Conservation (phyloP, 2,329 filamentous ascomycete genomes). For the Bimuria novae-zelandiae region DNA sequence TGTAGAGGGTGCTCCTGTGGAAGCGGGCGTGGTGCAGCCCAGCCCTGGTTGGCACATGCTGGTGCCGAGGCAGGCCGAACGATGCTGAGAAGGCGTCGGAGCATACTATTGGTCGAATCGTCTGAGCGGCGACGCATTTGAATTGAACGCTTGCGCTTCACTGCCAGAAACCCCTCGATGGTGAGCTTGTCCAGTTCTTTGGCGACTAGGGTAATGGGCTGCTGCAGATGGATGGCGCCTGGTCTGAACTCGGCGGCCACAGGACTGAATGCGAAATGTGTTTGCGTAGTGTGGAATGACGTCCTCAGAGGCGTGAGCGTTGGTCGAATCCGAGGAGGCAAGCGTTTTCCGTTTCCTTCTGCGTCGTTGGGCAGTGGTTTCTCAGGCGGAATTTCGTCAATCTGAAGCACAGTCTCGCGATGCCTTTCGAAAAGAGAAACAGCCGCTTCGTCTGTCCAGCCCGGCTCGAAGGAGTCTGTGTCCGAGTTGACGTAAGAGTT, state of each 20-base stretch:
- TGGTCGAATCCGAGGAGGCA: too few relatives aligned
- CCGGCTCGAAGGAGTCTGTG: constrained; percentile 31
- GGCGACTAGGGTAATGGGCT: neutral
- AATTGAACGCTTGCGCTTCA: constrained; percentile 16
- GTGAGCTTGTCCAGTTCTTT: constrained; percentile 23
- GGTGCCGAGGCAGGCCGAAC: constrained; percentile 4
- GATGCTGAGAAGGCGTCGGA: constrained; percentile 8
- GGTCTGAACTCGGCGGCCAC: constrained; percentile 33
- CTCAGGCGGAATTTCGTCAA: constrained; percentile 30
- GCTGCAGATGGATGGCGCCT: neutral
- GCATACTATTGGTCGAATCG: constrained; percentile 14
- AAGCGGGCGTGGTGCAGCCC: constrained; percentile 12
- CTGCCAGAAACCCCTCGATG: constrained; percentile 26
- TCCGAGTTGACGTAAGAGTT: constrained; percentile 24
- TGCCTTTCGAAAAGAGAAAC: constrained; percentile 30
- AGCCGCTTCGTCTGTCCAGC: constrained; percentile 32
- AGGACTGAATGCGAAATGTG: constrained; percentile 24
- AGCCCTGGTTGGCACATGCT: constrained; percentile 3
- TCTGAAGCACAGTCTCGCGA: constrained; percentile 13
- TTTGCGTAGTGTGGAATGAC: constrained; percentile 20
- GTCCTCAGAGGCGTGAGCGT: too few relatives aligned
- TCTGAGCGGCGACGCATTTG: constrained; percentile 24
- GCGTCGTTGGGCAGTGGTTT: constrained; percentile 3
- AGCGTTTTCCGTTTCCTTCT: constrained; percentile 1
- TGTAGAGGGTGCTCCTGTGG: neutral